Evolutionary conservation across 2,329 filamentous ascomycete species (phyloP).

Genomic region (Cadophora sp.): DNA sequence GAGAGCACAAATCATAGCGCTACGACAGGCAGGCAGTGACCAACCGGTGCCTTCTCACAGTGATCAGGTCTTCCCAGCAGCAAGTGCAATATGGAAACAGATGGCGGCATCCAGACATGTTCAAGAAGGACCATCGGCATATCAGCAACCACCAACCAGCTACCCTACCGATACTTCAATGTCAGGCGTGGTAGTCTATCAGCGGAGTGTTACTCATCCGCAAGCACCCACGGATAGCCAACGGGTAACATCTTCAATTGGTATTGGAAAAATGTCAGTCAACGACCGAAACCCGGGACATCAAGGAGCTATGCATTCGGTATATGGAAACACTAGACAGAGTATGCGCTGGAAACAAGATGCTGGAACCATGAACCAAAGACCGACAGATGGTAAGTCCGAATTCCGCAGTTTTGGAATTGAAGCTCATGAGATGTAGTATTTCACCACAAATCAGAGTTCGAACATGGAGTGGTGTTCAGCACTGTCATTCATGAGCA

Average conservation of each 20-base stretch:
- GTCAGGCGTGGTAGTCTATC: too few species aligned
- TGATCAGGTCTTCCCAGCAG: background rate
- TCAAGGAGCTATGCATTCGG: background rate
- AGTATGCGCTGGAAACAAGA: background rate
- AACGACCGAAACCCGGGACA: background rate
- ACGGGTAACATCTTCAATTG: background rate
- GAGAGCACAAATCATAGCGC: background rate
- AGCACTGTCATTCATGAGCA: conserved; percentile 7
- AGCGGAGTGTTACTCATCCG: background rate
- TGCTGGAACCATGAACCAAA: background rate
- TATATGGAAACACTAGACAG: background rate
- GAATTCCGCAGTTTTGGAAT: background rate
- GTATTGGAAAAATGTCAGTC: background rate
- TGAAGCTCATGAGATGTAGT: background rate
- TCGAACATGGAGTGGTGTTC: conserved; percentile 15
- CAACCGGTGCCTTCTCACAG: background rate
- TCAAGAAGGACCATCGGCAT: background rate
- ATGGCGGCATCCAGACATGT: background rate
- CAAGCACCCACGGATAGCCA: background rate
- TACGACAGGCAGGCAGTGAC: background rate
- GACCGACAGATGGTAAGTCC: conserved; percentile 1
- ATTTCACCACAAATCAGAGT: background rate
- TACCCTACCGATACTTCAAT: background rate
- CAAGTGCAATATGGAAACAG: background rate
- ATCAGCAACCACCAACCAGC: background rate